Conservation (phyloP, 306 rosid species). For the Hylodesmum podocarpum region DNA sequence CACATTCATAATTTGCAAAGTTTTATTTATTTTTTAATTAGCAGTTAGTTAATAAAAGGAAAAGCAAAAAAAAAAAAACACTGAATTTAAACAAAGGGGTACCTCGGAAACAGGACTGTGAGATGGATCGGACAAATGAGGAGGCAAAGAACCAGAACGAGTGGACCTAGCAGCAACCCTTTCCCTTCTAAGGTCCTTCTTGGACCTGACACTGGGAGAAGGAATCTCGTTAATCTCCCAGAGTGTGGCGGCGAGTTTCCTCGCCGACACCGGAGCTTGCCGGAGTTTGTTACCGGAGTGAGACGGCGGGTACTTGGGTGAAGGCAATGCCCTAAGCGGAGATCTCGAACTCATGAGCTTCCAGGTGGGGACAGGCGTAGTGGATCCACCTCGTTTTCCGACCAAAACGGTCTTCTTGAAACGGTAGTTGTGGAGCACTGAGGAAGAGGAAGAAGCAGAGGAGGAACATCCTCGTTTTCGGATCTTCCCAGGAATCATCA, state of each 20-base stretch:
- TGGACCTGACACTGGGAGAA: constrained; percentile 65
- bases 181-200: constrained; percentile 72
- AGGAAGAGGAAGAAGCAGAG: constrained; percentile 88
- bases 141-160: constrained; percentile 90
- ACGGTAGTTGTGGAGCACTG: constrained; percentile 79
- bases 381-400: constrained; percentile 85
- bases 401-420: constrained; percentile 87
- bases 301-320: constrained; percentile 59
- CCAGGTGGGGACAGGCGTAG: constrained; percentile 93
- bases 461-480: constrained; percentile 96
- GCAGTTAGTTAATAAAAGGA: not conserved
- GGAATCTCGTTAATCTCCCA: constrained; percentile 99
- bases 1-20: not conserved
- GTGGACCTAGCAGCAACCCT: constrained; percentile 58
- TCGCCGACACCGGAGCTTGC: constrained; percentile 81
- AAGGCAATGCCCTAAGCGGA: constrained; percentile 60
- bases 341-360: constrained; percentile 76
- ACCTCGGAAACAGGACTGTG: constrained; percentile 98
- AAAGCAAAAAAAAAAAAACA: not conserved
- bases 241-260: constrained; percentile 95
- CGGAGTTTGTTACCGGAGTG: constrained; percentile 45
- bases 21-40: too few relatives aligned
- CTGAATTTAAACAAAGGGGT: not conserved
- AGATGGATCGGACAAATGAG: constrained; percentile 97
- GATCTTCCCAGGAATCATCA: constrained; percentile 79